Evolutionary conservation across 202 grass and related monocot species (phyloP).

Genomic region (Zizania palustris): DNA sequence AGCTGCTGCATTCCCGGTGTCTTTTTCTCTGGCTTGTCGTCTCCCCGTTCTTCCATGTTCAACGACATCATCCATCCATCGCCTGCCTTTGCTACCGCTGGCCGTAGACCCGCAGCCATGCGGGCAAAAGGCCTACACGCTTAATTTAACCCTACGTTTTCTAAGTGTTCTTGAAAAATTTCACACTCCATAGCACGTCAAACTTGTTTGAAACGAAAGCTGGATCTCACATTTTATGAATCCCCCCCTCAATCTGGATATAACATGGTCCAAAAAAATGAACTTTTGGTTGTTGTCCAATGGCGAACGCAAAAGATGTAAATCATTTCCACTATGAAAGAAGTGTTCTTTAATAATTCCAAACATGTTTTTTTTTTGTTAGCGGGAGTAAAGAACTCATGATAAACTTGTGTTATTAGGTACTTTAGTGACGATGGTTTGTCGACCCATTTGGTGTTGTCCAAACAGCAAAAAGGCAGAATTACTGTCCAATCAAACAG

Average conservation of each 20-base stretch:
- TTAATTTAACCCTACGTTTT: not conserved
- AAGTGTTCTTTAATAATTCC: not conserved
- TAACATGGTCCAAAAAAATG: too few relatives aligned
- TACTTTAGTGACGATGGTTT: not conserved
- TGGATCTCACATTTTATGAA: too few relatives aligned
- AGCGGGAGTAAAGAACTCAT: not conserved
- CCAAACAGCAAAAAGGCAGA: not conserved
- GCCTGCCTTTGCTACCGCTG: slow-evolving; percentile 22
- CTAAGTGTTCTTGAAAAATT: not conserved
- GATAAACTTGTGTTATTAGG: not conserved
- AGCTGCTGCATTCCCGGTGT: not conserved
- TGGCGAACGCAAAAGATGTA: too few relatives aligned
- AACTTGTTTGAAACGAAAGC: too few relatives aligned
- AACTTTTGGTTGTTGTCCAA: too few relatives aligned
- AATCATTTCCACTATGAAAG: too few relatives aligned
- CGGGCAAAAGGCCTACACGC: slow-evolving; percentile 39
- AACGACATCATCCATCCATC: slow-evolving; percentile 45
- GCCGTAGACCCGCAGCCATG: slow-evolving; percentile 47
- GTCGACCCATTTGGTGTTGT: not conserved
- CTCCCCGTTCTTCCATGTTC: slow-evolving; percentile 36
- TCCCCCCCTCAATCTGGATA: too few relatives aligned
- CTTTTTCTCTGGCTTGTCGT: slow-evolving; percentile 36
- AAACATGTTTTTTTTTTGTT: not conserved
- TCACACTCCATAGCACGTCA: not conserved
- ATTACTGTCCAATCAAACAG: slow-evolving; percentile 5